Conservation (phyloP, 164 flowering plant species). For the Sextonia rubra region DNA sequence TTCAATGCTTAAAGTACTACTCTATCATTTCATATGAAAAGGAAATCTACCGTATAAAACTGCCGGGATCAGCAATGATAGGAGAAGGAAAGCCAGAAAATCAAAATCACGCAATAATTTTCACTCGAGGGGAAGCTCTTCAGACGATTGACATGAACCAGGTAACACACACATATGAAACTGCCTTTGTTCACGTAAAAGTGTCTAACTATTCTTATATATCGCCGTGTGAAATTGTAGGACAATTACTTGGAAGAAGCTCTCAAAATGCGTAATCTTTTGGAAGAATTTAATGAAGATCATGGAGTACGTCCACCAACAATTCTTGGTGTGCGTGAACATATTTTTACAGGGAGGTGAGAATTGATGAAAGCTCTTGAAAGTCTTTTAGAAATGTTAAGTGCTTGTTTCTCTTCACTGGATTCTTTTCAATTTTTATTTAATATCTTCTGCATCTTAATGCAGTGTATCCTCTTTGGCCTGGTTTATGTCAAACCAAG, state of each 20-base stretch:
- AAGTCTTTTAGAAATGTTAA: slow-evolving; percentile 2
- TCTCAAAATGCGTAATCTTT: slow-evolving; percentile 95
- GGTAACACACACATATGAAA: slow-evolving; percentile 29
- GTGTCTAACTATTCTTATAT: slow-evolving; percentile 6
- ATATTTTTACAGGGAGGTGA: slow-evolving; percentile 98
- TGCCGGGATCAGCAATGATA: slow-evolving; percentile 88
- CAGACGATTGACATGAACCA: slow-evolving; percentile 99
- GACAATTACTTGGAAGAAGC: slow-evolving; percentile 99
- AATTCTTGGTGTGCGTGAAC: slow-evolving; percentile 93
- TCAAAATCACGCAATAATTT: slow-evolving; percentile 96
- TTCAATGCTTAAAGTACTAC: background rate
- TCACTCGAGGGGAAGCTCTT: slow-evolving; percentile 94
- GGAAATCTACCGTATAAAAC: slow-evolving; percentile 95
- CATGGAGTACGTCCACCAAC: slow-evolving; percentile 92
- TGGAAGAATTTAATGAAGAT: slow-evolving; percentile 90
- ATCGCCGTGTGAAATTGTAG: slow-evolving; percentile 25
- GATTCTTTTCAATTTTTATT: slow-evolving; percentile 5
- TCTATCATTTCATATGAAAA: slow-evolving; percentile 18
- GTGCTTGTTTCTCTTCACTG: background rate
- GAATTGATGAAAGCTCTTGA: background rate
- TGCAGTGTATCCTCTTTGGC: slow-evolving; percentile 98
- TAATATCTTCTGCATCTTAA: slow-evolving; percentile 13
- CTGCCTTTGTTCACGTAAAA: background rate
- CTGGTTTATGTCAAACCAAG: slow-evolving; percentile 99
- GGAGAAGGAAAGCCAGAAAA: slow-evolving; percentile 99